A percentile compares a stretch with the other conserved stretches of the same genome.
Conservation (phyloP, 345 rosid species). For the Populus nigra region DNA sequence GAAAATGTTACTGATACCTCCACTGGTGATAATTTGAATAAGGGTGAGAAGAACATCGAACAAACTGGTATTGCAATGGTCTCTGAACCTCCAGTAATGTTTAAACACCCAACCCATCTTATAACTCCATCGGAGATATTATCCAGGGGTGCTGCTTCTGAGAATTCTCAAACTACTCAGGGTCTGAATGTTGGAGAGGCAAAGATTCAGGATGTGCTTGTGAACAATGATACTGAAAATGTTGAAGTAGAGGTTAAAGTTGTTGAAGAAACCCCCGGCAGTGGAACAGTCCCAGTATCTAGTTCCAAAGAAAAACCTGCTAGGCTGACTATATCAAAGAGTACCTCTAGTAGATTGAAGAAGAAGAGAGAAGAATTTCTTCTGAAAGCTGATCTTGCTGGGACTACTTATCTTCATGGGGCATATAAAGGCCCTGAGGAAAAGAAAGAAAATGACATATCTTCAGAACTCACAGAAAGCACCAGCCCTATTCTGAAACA, state of each 20-base stretch:
- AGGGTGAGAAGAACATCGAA: constrained; percentile 17
- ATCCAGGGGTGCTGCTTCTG: constrained; percentile 12
- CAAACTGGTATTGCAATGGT: constrained; percentile 15
- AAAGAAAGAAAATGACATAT: constrained; percentile 44
- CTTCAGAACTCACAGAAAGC: constrained; percentile 35
- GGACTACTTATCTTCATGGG: constrained; percentile 72
- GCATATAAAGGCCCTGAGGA: constrained; percentile 94
- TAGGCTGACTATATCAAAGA: constrained; percentile 49
- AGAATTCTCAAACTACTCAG: constrained; percentile 37
- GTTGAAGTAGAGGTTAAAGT: constrained; percentile 26
- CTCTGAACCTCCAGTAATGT: constrained; percentile 16
- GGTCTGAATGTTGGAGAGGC: constrained; percentile 24
- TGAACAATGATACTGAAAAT: constrained; percentile 15
- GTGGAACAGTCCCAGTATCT: constrained; percentile 27
- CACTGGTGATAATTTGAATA: constrained; percentile 25
- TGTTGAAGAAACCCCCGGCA: constrained; percentile 30
- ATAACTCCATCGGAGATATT: constrained; percentile 30
- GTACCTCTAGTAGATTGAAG: constrained; percentile 39
- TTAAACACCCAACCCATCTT: constrained; percentile 34
- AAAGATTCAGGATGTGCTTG: constrained; percentile 16
- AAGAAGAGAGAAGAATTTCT: constrained; percentile 64
- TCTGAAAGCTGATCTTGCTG: constrained; percentile 94
- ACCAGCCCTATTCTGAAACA: constrained; percentile 35
- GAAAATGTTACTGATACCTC: constrained; percentile 26
- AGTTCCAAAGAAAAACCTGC: constrained; percentile 49